Evolutionary conservation across 495 filamentous ascomycete genomes (phyloP).

Genomic region (Neohortaea acidophila): DNA sequence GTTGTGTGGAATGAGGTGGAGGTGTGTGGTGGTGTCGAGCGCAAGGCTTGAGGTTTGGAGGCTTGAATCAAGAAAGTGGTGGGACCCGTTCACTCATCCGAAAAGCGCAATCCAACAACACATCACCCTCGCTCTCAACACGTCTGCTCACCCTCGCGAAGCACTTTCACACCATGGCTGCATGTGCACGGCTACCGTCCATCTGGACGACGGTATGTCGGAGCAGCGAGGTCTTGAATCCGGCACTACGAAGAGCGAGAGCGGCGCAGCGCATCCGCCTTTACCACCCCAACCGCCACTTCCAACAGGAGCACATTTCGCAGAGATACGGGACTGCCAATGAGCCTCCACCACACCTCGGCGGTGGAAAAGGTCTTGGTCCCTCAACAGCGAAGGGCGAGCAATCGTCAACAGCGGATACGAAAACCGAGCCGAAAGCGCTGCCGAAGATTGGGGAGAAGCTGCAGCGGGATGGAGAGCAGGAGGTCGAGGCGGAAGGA

Average conservation of each 20-base stretch:
- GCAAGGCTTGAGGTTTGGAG: background rate
- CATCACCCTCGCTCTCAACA: background rate
- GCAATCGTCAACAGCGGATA: too few species aligned
- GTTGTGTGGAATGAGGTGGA: background rate
- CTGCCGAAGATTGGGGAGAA: conserved; percentile 13
- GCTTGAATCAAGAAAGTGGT: background rate
- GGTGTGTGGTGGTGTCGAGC: background rate
- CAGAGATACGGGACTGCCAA: conserved; percentile 50
- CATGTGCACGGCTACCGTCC: conserved; percentile 25
- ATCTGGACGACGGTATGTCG: conserved; percentile 27
- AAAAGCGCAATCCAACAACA: background rate
- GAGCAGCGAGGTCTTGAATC: conserved; percentile 7
- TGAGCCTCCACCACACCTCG: conserved; percentile 35
- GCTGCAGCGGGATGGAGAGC: conserved; percentile 8
- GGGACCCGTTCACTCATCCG: too few species aligned
- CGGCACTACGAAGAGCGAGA: conserved; percentile 6
- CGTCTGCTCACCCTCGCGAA: background rate
- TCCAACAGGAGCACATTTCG: conserved; percentile 15
- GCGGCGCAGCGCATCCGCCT: conserved; percentile 3
- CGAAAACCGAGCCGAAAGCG: conserved; percentile 20
- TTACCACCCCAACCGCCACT: conserved; percentile 15
- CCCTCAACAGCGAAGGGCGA: conserved; percentile 9
- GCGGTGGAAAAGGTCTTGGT: conserved; percentile 9
- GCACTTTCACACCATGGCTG: conserved; percentile 19
- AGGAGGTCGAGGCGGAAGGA: conserved; percentile 7